Percentiles rank a stretch among this genome's conserved stretches.
Conservation (phyloP, 306 rosid genomes). For the Sechiopsis laciniata region DNA sequence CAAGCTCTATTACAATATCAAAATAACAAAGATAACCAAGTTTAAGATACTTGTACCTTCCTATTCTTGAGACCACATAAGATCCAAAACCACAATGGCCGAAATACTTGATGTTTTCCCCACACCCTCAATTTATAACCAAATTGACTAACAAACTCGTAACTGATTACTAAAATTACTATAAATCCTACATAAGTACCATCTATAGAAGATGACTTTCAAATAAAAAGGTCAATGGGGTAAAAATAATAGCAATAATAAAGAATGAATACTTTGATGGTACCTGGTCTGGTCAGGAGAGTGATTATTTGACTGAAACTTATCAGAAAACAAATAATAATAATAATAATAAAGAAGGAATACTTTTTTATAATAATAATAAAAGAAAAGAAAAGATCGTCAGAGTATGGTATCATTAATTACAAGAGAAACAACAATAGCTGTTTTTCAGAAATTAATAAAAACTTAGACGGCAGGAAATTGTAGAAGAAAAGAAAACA, state of each 20-base stretch:
- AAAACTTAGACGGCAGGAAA: not conserved
- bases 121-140: too few species aligned
- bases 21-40: too few species aligned
- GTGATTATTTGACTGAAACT: not conserved
- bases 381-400: not conserved
- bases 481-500: not conserved
- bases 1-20: too few species aligned
- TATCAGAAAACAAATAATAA: not conserved
- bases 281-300: conserved; percentile 2
- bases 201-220: not conserved
- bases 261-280: not conserved
- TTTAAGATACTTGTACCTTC: too few species aligned
- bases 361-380: not conserved
- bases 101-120: too few species aligned
- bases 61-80: too few species aligned
- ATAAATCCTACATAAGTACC: too few species aligned
- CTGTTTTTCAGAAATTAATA: not conserved
- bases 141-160: too few species aligned
- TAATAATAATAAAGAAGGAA: too few species aligned
- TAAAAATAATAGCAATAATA: not conserved
- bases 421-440: not conserved
- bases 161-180: too few species aligned
- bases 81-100: too few species aligned
- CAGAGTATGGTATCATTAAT: not conserved
- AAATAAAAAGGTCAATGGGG: not conserved